Base-by-base conservation (phyloP, 2,329 filamentous ascomycete species). In the Fusarium sp. region DNA sequence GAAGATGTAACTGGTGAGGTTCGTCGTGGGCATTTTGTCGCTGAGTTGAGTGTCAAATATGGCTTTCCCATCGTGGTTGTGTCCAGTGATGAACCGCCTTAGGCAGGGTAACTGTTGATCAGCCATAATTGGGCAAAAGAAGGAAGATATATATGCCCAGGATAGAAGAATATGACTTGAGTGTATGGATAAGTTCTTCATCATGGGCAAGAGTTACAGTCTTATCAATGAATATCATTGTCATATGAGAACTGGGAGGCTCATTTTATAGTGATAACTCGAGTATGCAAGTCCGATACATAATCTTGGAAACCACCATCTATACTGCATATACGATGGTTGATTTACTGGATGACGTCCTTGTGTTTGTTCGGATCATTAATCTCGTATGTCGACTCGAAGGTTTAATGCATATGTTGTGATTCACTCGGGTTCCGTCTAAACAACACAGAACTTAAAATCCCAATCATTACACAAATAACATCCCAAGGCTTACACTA, bases 1-100 rank as follows among this genome's bases (percentile, higher is more conserved):
- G 59, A 75, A 74, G 30, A 54, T 63, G 53, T 73, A 66, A 23
- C 37, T 56, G 11, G 45, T 59, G 20, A 66, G 54, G n/a, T 34
- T 10, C 7, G 40, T 50, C 16, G 63, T 58, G 20, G 63, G 59
- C 14, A 73, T 37, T 20, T 68, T 40, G 18, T 69, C 63, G 20
- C 47, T 28, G 42, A 72, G 58, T 34, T 21, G 49, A 34, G 66
- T 69, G 50, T 71, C 59, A 30, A 74, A 71, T 41, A 74, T 54
- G 11, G 69, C 68, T 43, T 72, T 60, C 46, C 69, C 72, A n/a
- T 64, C 21, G 2, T 64, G 30, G 30, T 71, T 58, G 20, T 75
- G 71, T 12, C 55, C 49, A 41, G 72, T 74, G 21, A 75, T 69
- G 55, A 72, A 69, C 30, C 72, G 67, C 16, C 65, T 70, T 20